Evolutionary conservation across 306 rosid genomes (phyloP).

Genomic region (Fragaria nilgerrensis): DNA sequence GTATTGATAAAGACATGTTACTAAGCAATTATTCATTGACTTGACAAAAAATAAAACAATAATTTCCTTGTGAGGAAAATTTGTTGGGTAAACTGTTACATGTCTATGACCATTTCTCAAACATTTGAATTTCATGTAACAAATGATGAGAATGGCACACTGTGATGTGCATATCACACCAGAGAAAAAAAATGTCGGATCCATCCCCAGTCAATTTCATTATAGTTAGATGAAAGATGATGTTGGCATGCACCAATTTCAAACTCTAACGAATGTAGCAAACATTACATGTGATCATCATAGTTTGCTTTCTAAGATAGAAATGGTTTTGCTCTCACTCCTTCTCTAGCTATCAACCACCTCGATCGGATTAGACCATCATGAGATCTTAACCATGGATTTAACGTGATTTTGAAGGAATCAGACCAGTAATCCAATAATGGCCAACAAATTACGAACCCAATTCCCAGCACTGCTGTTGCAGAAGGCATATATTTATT

Average conservation of each 20-base stretch:
- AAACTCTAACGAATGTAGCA: background rate
- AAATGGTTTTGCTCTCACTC: background rate
- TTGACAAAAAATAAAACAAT: background rate
- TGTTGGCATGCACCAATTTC: background rate
- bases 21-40: background rate
- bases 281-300: background rate
- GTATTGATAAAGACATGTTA: slow-evolving; percentile 12
- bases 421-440: background rate
- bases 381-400: background rate
- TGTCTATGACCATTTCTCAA: too few species aligned
- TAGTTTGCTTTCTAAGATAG: background rate
- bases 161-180: background rate
- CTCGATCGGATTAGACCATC: background rate
- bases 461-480: background rate
- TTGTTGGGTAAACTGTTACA: background rate
- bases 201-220: background rate
- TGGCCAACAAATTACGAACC: background rate
- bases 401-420: slow-evolving; percentile 3
- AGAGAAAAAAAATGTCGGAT: too few species aligned
- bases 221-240: background rate
- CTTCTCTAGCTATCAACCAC: background rate
- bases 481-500: background rate
- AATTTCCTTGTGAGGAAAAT: background rate
- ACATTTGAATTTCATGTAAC: too few species aligned
- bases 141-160: too few species aligned